Base-by-base conservation (phyloP, 139 green algal species). In the Chlamydomonas sp. region DNA sequence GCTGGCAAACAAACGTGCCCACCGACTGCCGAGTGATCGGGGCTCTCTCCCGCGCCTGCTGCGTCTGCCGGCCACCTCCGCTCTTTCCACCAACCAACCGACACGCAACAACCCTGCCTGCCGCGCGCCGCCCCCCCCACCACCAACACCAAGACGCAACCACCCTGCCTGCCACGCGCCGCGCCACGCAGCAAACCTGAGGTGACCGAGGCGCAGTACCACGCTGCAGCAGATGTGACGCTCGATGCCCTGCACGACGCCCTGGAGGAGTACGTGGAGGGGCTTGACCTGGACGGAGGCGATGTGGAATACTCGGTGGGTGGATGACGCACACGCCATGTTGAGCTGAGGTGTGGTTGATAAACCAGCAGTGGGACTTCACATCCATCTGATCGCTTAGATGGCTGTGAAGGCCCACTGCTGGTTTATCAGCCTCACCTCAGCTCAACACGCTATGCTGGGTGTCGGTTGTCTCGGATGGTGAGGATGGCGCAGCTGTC, bases 241-340 rank as follows among this genome's bases (percentile, higher is more conserved):
- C 66, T 93, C 38, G 81, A 90, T 4, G 30, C 67, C 3, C 48
- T 93, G 67, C 74, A 79, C 22, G 86, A 91, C 4, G 74, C 76
- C 36, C 35, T 93, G 16, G 88, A 93, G 73, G 69, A 50, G 2
- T 83, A 80, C 29, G 49, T 92, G 1, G 84, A 91, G 33, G 72
- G 80, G n/a, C 30, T 71, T 4, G 80, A 83, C 0, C 30, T 89
- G 24, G 74, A 79, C 3, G 82, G 74, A 2, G 67, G 49, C 5
- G 89, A 94, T 63, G 76, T 94, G 2, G 84, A 91, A 65, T 90
- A 89, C 50, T 81, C 75, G 67, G 83, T 90, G 65, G 54, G 76
- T 63, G 26, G 28, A 31, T 5, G 10, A 30, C 34, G 13, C 48
- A 20, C 33, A 60, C 38, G 5, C 34, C 35, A 28, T 50, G 26